Evolutionary conservation across 352 stramenopile genomes (phyloP), one percentile per base, ranked within the genome.

Genomic region (Globisporangium perplexum): DNA sequence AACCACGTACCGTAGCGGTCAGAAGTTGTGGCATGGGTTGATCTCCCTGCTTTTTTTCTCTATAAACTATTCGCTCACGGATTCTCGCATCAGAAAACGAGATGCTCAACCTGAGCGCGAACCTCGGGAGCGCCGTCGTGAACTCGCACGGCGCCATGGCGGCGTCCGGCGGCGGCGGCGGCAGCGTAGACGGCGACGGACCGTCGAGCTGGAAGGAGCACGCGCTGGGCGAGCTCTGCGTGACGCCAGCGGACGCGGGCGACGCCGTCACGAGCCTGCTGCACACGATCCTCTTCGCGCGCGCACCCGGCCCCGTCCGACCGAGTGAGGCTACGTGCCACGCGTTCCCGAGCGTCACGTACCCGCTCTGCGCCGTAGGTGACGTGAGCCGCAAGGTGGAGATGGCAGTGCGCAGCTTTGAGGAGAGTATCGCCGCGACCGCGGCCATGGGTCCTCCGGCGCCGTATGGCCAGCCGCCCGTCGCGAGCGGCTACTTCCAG

Each of bases 361-460:
- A 93, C 59, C 77, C 83, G 42, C 60, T 89, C 36, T 90, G 81
- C 47, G 77, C 77, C 26, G 82, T 89, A 26, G 82, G 78, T 38
- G 83, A 93, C 50, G 80, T 91, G 10, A 81, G 71, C 53, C 74
- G 79, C 38, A 89, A 93, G 56, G 83, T 93, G 36, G 83, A 93
- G 17, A 59, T 84, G 20, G 74, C 80, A 2, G 83, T 88, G 18
- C 59, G 69, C 15, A 63, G 58, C 17, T 86, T 91, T 20, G 79
- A 90, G 59, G 75, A 87, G 59, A 71, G 39, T n/a, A 48, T 82
- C 38, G 50, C 62, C 6, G 55, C 55, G 39, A 33, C 47, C 11
- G 47, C 39, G 14, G 47, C 47, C 15, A 62, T 56, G 49, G 49
- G 49, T 1, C 55, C 49, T 6, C 55, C 55, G 4, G 42, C 41